phyloP scores from a whole-genome alignment of 2,329 filamentous ascomycete species.

The Trichoderma oligosporum region DNA sequence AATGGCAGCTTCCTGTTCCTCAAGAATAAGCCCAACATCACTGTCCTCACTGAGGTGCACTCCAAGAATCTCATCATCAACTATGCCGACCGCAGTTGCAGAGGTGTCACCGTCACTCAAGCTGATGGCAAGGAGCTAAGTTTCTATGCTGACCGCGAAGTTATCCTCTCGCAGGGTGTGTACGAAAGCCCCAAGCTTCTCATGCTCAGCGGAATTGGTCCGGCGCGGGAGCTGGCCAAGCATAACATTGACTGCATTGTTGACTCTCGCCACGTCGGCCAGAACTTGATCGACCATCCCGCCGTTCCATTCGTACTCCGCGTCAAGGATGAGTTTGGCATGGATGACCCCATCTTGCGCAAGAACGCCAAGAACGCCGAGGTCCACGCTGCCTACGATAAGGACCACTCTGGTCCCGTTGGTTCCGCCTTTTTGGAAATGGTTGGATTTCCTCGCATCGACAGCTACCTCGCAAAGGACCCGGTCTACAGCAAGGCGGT shows the following conservation, averaged over 20 bases:
- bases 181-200: slow-evolving; percentile 64
- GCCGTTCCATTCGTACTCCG: slow-evolving; percentile 50
- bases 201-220: slow-evolving; percentile 62
- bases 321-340: slow-evolving; percentile 39
- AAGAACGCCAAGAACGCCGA: slow-evolving; percentile 33
- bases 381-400: slow-evolving; percentile 36
- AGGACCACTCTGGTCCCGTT: slow-evolving; percentile 38
- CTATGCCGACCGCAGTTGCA: slow-evolving; percentile 34
- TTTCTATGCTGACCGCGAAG: slow-evolving; percentile 47
- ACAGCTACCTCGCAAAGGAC: slow-evolving; percentile 48
- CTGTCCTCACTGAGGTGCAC: slow-evolving; percentile 44
- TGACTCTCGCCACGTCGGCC: slow-evolving; percentile 59
- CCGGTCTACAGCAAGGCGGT: slow-evolving; percentile 44
- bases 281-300: slow-evolving; percentile 61
- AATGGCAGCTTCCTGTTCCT: slow-evolving; percentile 51
- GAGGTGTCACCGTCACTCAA: slow-evolving; percentile 45
- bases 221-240: slow-evolving; percentile 46
- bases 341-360: slow-evolving; percentile 41
- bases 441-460: slow-evolving; percentile 55
- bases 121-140: slow-evolving; percentile 36
- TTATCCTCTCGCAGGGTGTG: slow-evolving; percentile 48
- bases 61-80: slow-evolving; percentile 55
- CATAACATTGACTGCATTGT: slow-evolving; percentile 52
- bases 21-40: slow-evolving; percentile 52
- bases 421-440: slow-evolving; percentile 45